Evolutionary conservation across 2,329 filamentous ascomycete genomes (phyloP), one percentile per base, ranked within the genome.

Genomic region (Colletotrichum limetticola): DNA sequence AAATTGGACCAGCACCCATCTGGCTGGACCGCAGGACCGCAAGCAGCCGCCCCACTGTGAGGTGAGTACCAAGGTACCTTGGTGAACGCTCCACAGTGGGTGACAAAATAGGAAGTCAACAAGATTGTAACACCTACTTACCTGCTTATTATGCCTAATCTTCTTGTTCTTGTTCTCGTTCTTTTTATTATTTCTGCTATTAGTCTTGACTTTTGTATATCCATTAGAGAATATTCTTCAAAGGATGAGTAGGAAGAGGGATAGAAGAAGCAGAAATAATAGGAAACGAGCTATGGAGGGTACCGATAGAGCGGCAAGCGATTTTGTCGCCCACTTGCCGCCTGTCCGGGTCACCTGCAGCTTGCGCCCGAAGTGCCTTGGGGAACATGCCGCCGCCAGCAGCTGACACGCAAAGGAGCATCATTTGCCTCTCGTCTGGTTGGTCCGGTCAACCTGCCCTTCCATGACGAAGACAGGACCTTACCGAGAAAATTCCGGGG

Each of bases 401-500:
- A 66, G 22, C 46, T 66, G 53, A 66, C 62, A 53, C 53, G 37
- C 32, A 57, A 16, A 63, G 55, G 66, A 24, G 5, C 9, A 63
- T 49, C 59, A 64, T 68, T 46, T 57, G 12, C 66, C 37, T n/a
- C 32, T 26, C 66, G 57, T 56, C 49, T 55, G 66, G 57, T 68
- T 68, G 30, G 30, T 32, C 30, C 30, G 30, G 30, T 32, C 30
- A 32, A 32, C 30, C 8, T 32, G 8, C 30, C 8, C 9, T 32
- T 32, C 30, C 52, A 16, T 24, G 52, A 56, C n/a, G 9, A 22
- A 35, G n/a, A n/a, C 57, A 42, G 22, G 4, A 12, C 42, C 19
- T 46, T 30, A 9, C 35, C 64, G 64, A 68, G 56, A 58, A 28
- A 62, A 30, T 62, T 22, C 68, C 68, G 63, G 64, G n/a, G 64